Base-by-base conservation (phyloP, 2,329 filamentous ascomycete species). In the Cordyceps cicadae region DNA sequence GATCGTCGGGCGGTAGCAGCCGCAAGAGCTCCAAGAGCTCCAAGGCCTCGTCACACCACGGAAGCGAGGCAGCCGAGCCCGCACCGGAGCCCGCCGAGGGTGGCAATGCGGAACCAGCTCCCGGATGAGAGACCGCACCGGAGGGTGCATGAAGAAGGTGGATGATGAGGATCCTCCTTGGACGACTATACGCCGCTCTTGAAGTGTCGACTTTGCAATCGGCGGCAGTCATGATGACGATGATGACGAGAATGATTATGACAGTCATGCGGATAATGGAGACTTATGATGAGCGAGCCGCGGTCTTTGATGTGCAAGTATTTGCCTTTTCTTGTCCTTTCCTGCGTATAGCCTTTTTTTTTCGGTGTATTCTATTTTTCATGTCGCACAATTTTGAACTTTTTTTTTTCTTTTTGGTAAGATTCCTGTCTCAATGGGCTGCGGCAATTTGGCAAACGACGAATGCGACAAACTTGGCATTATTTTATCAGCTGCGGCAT, bases 1-100 rank as follows among this genome's bases (percentile, higher is more conserved):
- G 29, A 8, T 29, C 29, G 7, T 29, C 29, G 29, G 29, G 29
- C 29, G 29, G 63, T 1, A 34, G 67, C 29, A 70, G 69, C 51
- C 69, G 64, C n/a, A 75, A 71, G 57, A 70, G 70, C 45, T 69
- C 74, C 26, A 66, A 72, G 68, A 34, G 78, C 74, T 69, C 54
- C 37, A 66, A 72, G 67, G 34, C 56, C 11, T 50, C 54, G 0
- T 61, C 58, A 19, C 53, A 60, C 12, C 43, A 55, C 19, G 58
- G 46, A 1, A 48, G 45, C 14, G 61, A 60, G 12, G 57, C 48
- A 4, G 57, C 48, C 11, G 61, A 60, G 19, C 52, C 48, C 3
- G 60, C 48, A 17, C n/a, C n/a, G n/a, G n/a, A n/a, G n/a, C n/a
- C n/a, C n/a, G 48, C 54, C 3, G 54, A 43, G 11, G 29, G 29